A percentile compares a stretch with the other conserved stretches of the same genome.
phyloP scores from a whole-genome alignment of 371 early-diverging fungal genomes.

The Lichtheimia corymbifera region DNA sequence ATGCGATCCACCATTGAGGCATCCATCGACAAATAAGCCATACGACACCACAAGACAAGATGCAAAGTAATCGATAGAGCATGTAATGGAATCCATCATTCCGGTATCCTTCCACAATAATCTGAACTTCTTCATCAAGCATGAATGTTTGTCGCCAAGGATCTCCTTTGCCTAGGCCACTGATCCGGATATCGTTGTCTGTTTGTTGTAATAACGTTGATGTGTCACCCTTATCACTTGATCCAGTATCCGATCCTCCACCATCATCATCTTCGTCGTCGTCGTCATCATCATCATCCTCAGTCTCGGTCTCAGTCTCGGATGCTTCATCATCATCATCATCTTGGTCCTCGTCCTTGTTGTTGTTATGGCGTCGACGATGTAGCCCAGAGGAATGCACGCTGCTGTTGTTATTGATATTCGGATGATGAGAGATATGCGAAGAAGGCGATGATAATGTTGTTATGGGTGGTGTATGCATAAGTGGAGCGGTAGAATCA shows the following conservation, averaged over 20 bases:
- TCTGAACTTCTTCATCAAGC: slow-evolving; percentile 47
- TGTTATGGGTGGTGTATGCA: slow-evolving; percentile 35
- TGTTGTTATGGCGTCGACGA: slow-evolving; percentile 23
- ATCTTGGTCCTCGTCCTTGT: slow-evolving; percentile 30
- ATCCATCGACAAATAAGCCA: slow-evolving; percentile 86
- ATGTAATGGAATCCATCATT: slow-evolving; percentile 41
- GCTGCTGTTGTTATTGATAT: slow-evolving; percentile 3
- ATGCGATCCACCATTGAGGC: slow-evolving; percentile 70
- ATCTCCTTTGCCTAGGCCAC: slow-evolving; percentile 9
- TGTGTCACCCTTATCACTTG: slow-evolving; percentile 2
- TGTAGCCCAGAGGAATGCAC: slow-evolving; percentile 12
- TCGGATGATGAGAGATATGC: not conserved
- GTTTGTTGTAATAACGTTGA: not conserved
- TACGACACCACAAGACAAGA: slow-evolving; percentile 71
- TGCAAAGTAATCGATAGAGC: slow-evolving; percentile 63
- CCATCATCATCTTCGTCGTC: slow-evolving; percentile 28
- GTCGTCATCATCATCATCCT: slow-evolving; percentile 31
- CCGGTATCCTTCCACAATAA: slow-evolving; percentile 69
- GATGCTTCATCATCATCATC: slow-evolving; percentile 31
- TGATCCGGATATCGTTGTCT: slow-evolving; percentile 9
- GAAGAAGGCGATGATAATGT: not conserved
- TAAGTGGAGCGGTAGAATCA: slow-evolving; percentile 51
- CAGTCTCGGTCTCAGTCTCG: slow-evolving; percentile 15
- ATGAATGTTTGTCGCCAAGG: slow-evolving; percentile 27
- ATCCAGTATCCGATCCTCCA: not conserved